Evolutionary conservation across 2,329 filamentous ascomycete species (phyloP), one percentile per base, ranked within the genome.

Genomic region (Neofusicoccum ribis): DNA sequence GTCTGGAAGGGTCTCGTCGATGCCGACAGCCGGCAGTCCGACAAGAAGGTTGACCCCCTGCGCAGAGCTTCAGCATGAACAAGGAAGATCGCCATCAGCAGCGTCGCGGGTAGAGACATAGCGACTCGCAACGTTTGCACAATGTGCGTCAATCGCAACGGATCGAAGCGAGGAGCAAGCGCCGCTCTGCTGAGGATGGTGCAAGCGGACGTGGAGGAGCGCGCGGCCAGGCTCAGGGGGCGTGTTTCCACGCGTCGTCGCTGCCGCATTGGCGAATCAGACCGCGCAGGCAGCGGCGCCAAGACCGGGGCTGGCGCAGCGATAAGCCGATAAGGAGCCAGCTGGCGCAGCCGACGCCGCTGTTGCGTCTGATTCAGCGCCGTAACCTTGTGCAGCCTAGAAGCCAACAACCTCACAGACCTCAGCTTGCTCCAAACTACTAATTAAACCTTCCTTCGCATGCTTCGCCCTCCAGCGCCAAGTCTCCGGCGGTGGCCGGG

Each of bases 301-400:
- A 31, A 31, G 27, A 1, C 5, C 6, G 5, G 15, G 1, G n/a
- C 43, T 44, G 7, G 15, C 14, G 43, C 14, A 1, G 43, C 43
- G 43, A 44, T 44, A 44, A 44, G n/a, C 14, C 41, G 56, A 59
- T 59, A 59, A 59, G 54, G 15, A 8, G 17, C 5, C 27, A 20
- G 37, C 41, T 46, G 8, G 43, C n/a, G 43, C 31, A 20, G 20
- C 7, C 17, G 50, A 52, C 27, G 46, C 46, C 17, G 27, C 12
- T 17, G 50, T 12, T 17, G 17, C 51, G 36, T 31, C 34, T 37
- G 52, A 43, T 14, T 56, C 52, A 56, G 52, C 36, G 17, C n/a
- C 52, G 52, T 34, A 59, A 59, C 54, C 39, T 59, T 34, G 27
- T 34, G 14, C 54, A 46, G 54, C 34, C 54, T 59, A 34, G 46